phyloP scores from a whole-genome alignment of 1,139 yeast genomes.

The Pichia sp. region DNA sequence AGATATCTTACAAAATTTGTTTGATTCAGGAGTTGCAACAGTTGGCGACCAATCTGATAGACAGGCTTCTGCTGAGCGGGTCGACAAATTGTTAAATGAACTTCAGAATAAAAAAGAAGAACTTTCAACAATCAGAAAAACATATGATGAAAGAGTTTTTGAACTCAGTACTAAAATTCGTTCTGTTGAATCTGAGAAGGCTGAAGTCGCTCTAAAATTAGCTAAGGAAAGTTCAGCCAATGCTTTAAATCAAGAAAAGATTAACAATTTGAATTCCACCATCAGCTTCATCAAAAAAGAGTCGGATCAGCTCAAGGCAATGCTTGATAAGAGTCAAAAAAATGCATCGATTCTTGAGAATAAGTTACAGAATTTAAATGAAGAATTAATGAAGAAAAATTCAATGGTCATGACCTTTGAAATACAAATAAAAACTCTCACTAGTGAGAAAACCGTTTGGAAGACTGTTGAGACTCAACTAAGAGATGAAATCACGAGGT shows the following conservation, averaged over 20 bases:
- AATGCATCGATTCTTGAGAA: constrained; percentile 45
- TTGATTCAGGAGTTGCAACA: constrained; percentile 34
- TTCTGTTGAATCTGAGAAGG: constrained; percentile 41
- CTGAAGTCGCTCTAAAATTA: constrained; percentile 37
- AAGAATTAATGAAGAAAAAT: constrained; percentile 41
- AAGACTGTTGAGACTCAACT: constrained; percentile 45
- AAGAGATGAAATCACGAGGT: constrained; percentile 44
- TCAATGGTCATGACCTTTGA: constrained; percentile 34
- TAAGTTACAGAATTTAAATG: constrained; percentile 50
- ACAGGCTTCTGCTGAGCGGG: constrained; percentile 27
- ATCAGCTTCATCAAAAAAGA: constrained; percentile 37
- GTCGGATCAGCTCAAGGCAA: constrained; percentile 36
- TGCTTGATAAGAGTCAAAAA: constrained; percentile 48
- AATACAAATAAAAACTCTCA: constrained; percentile 41
- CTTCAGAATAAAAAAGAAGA: constrained; percentile 26
- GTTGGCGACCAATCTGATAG: constrained; percentile 18
- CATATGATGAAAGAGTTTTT: constrained; percentile 36
- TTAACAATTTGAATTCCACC: constrained; percentile 31
- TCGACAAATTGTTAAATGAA: constrained; percentile 28
- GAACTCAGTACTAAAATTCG: constrained; percentile 34
- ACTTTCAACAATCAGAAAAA: constrained; percentile 30
- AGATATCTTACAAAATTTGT: constrained; percentile 43
- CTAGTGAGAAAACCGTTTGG: constrained; percentile 50
- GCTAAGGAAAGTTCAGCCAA: constrained; percentile 42
- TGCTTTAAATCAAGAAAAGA: constrained; percentile 41